These are phyloP conservation scores for Gentiana straminea DNA, from an alignment of 257 asterid genomes.

Conservation along the genomic window DNA sequence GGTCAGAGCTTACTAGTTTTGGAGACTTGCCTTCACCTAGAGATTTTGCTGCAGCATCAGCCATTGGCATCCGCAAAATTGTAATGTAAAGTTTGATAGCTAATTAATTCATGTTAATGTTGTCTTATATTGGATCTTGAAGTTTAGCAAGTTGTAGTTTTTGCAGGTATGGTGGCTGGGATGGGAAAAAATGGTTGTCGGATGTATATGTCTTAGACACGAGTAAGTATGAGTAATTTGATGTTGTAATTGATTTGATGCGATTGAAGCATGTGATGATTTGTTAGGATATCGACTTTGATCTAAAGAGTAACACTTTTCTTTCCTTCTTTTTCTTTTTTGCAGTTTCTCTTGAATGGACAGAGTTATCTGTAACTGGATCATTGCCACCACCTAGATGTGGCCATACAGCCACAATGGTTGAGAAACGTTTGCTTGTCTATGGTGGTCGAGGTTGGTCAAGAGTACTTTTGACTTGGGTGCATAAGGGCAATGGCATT, in stretches of 20 bases:
- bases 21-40: slow-evolving; percentile 97
- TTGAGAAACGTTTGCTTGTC: slow-evolving; percentile 91
- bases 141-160: slow-evolving; percentile 11
- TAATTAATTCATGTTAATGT: slow-evolving; percentile 11
- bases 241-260: background rate
- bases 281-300: slow-evolving; percentile 4
- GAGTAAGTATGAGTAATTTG: slow-evolving; percentile 30
- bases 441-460: slow-evolving; percentile 92
- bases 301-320: slow-evolving; percentile 1
- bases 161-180: slow-evolving; percentile 99
- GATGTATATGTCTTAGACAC: slow-evolving; percentile 87
- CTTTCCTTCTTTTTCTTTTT: slow-evolving; percentile 4
- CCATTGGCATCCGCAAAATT: slow-evolving; percentile 84
- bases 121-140: slow-evolving; percentile 10
- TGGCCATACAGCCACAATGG: slow-evolving; percentile 96
- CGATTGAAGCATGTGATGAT: background rate
- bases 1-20: slow-evolving; percentile 97
- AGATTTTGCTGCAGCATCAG: slow-evolving; percentile 96
- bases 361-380: slow-evolving; percentile 75
- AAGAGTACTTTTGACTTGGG: background rate
- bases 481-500: background rate
- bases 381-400: slow-evolving; percentile 90
- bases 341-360: slow-evolving; percentile 97
- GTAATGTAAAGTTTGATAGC: slow-evolving; percentile 46
- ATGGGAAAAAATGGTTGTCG: slow-evolving; percentile 97